Evolutionary conservation across 1,139 yeast genomes (phyloP), one percentile per base, ranked within the genome.

Genomic region (Blastobotrys malaysiensis): DNA sequence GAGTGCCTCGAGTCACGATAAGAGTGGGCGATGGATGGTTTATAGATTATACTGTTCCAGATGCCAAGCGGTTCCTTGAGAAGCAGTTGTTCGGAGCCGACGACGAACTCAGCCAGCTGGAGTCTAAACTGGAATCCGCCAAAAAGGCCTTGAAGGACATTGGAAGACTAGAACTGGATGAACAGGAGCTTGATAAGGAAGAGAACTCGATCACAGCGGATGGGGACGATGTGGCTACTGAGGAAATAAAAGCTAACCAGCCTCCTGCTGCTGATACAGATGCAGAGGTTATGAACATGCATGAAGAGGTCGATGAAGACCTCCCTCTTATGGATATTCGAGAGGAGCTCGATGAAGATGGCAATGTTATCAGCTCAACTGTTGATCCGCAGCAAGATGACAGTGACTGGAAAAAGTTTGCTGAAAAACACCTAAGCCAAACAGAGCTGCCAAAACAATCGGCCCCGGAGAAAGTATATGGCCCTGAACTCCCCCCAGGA

Each of bases 291-390:
- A 70, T 90, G 46, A 96, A 89, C 67, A 96, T 86, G 1, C 82
- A 86, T 9, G 96, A 82, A 0, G 81, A 85, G 57, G 76, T 39
- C 6, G 61, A 52, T 31, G 58, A 63, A 27, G 56, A 62, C 3
- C 45, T 60, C 1, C 53, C 57, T 6, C 22, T 83, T 16, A 83
- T 90, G 84, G 97, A 90, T 55, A 90, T 90, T 20, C 77, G 84
- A 52, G 97, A 91, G 65, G 90, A 86, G 54, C 70, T 91, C 46
- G 97, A 90, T 67, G 96, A 87, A 0, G 83, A 86, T 11, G 97
- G 83, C 0, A 82, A 86, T 59, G 76, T 89, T 0, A 65, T 85
- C 0, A 62, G 65, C 1, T 61, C 70, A 1, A 54, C 61, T 2
- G 66, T 66, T 5, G 60, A 61, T 36, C 67, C 69, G 6, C 69